Percentiles rank a stretch among this genome's conserved stretches.
Evolutionary conservation across 139 green algal genomes (phyloP).

Genomic region (Dunaliella primolecta): DNA sequence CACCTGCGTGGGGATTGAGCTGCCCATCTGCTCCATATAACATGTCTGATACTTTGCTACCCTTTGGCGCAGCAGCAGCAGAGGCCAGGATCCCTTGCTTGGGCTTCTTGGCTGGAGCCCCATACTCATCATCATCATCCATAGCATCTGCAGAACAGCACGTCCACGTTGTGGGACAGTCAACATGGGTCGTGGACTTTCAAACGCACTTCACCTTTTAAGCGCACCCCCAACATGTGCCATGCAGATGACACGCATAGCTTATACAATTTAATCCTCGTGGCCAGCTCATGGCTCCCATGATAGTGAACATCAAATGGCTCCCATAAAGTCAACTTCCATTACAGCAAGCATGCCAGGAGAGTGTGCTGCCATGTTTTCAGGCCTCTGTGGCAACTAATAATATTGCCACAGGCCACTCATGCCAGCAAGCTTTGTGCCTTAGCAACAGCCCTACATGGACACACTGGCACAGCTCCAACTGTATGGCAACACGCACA

Average conservation of each 20-base stretch:
- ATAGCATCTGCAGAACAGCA: background rate
- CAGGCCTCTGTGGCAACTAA: too few relatives aligned
- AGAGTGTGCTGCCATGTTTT: too few relatives aligned
- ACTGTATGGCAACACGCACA: too few relatives aligned
- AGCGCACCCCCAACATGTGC: background rate
- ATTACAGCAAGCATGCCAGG: too few relatives aligned
- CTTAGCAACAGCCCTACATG: too few relatives aligned
- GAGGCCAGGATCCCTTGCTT: conserved; percentile 5
- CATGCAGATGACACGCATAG: background rate
- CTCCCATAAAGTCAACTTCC: too few relatives aligned
- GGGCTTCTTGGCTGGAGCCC: background rate
- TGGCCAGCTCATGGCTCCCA: conserved; percentile 22
- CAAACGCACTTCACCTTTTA: background rate
- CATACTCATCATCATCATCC: conserved; percentile 25
- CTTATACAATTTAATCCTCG: background rate
- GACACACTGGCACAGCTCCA: too few relatives aligned
- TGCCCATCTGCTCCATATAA: conserved; percentile 79
- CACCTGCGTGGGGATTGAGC: conserved; percentile 72
- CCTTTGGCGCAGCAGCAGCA: conserved; percentile 1
- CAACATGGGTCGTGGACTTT: background rate
- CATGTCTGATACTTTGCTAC: conserved; percentile 41
- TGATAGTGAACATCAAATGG: too few relatives aligned
- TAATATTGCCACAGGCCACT: too few relatives aligned
- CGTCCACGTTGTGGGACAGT: background rate
- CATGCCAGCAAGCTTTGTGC: too few relatives aligned